Base-by-base conservation (phyloP, 495 filamentous ascomycete genomes). In the Daldinia caldariorum region DNA sequence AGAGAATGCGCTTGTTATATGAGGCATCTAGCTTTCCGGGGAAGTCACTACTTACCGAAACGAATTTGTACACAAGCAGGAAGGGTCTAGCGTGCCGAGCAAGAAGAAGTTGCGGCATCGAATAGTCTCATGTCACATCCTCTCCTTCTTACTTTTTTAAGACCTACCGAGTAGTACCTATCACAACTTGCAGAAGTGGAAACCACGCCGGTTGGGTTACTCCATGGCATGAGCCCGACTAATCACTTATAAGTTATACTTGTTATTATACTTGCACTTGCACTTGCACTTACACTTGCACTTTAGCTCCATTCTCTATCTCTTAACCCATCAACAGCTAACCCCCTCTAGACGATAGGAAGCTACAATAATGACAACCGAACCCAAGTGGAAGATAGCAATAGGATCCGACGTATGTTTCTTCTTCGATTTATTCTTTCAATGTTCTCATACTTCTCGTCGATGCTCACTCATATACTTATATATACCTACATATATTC, bases 331-430 rank as follows among this genome's bases (percentile, higher is more conserved):
- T 35, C 34, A 35, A 35, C 34, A 35, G 34, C 34, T 8, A 47
- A 2, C 16, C 43, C 43, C 43, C 26, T 3, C 26, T 22, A 47
- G 16, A 47, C 43, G 43, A 47, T 12, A 47, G 43, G 9, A 45
- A 29, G 32, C 1, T 43, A 10, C n/a, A 18, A 54, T 12, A 45
- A 83, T 79, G 77, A 77, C 76, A 38, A 69, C 77, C 47, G 71
- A 76, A 61, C 79, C 79, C 58, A 77, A 77, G 66, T 84, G 82
- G 82, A 81, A 72, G 61, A 83, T 84, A 34, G 82, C 79, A 34
- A 70, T 84, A 59, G 82, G 80, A 54, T 79, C 80, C 69, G 82
- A 84, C 77, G 82, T 83, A 18, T 70, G 82, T 80, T 61, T 78
- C 70, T 62, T 75, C 63, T 76, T 53, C 50, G 77, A 71, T 59